Base-by-base conservation (phyloP, 805 yeast genomes). In the Candida jianshihensis region DNA sequence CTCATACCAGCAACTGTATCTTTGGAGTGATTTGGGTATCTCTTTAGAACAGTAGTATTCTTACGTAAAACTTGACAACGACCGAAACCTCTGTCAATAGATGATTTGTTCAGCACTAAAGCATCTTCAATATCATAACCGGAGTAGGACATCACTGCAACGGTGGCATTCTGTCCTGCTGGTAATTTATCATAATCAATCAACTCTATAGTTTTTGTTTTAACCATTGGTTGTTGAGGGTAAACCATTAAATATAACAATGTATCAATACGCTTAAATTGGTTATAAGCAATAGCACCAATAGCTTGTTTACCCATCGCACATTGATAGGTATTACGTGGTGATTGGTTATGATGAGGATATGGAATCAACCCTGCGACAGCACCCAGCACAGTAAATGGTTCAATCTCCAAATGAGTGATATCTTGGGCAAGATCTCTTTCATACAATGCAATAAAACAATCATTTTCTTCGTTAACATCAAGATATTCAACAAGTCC, bases 111-210 rank as follows among this genome's bases (percentile, higher is more conserved):
- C 50, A 92, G 65, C 16, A 92, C 97, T 56, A 92, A 71, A 6
- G 98, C 98, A 78, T 92, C 98, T 65, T 92, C 97, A 59, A 92
- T 92, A 84, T 92, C 98, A 58, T 92, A 92, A 45, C 98, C 98
- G 0, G 97, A 90, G 55, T 92, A 92, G 7, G 96, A 87, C 98
- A 92, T 92, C 26, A 92, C 98, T 2, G 98, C 98, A 39, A 92
- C 98, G 1, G 95, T 85, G 9, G 98, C 98, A 59, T 92, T 92
- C 63, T 92, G 98, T 7, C 98, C 98, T 5, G 98, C 98, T 4
- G 98, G 98, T 29, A 92, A 68, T 57, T 92, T 89, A 61, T 92
- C 98, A 58, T 92, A 92, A 43, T 90, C 84, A 45, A 92, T 90
- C 43, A 92, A 69, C 63, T 92, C 98, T 48, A 92, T 92, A 0